A percentile compares a stretch with the other conserved stretches of the same genome.
phyloP scores from a whole-genome alignment of 148 eudicot genomes.

The Gaultheria prostrata region DNA sequence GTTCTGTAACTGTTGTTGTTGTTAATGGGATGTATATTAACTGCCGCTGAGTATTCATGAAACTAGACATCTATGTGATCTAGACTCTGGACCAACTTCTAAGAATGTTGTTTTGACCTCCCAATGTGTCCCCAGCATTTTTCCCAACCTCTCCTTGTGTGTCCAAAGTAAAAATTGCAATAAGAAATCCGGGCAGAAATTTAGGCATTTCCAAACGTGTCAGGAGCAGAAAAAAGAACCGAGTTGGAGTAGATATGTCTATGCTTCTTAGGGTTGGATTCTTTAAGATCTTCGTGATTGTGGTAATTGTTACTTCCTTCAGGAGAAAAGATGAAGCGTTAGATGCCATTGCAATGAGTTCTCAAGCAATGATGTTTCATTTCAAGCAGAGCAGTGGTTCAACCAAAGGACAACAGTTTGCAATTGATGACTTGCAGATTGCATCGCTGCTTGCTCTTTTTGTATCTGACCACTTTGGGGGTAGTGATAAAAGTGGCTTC shows the following conservation, averaged over 20 bases:
- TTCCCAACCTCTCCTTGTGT: background rate
- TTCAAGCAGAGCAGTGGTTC: conserved; percentile 58
- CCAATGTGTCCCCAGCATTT: background rate
- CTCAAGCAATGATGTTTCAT: conserved; percentile 57
- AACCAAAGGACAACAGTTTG: conserved; percentile 31
- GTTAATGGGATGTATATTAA: background rate
- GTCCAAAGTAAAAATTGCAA: background rate
- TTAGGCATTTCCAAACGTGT: background rate
- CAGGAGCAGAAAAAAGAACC: background rate
- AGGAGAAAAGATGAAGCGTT: conserved; percentile 77
- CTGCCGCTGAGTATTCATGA: background rate
- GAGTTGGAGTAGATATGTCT: background rate
- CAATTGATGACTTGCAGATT: conserved; percentile 57
- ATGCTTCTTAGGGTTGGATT: background rate
- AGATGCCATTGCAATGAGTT: conserved; percentile 66
- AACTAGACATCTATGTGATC: background rate
- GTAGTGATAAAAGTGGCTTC: conserved; percentile 68
- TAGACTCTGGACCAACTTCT: background rate
- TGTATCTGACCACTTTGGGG: conserved; percentile 95
- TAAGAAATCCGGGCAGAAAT: background rate
- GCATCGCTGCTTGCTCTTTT: conserved; percentile 95
- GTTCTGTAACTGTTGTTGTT: no score
- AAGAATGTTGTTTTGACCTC: background rate
- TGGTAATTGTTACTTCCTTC: conserved; percentile 16
- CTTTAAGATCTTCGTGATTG: background rate